phyloP scores from a whole-genome alignment of 169 alveolate species.

The Plasmodium adleri region DNA sequence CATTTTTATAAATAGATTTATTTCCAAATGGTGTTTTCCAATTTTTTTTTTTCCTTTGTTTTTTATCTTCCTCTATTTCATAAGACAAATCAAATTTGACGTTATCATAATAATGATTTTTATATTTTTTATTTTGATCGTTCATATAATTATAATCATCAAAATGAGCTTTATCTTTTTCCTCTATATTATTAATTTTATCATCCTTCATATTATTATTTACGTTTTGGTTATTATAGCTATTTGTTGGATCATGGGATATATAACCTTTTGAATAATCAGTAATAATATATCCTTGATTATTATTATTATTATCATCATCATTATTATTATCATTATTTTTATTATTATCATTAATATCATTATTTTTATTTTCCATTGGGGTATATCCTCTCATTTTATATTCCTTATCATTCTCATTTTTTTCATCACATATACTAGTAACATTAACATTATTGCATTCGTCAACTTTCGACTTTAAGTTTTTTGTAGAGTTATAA shows the following conservation, averaged over 20 bases:
- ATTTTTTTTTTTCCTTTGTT: constrained; percentile 31
- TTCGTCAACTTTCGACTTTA: background rate
- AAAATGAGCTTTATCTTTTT: constrained; percentile 18
- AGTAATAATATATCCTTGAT: background rate
- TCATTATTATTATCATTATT: background rate
- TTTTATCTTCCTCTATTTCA: constrained; percentile 36
- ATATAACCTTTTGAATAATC: background rate
- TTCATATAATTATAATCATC: constrained; percentile 1
- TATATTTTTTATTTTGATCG: constrained; percentile 51
- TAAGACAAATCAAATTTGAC: constrained; percentile 57
- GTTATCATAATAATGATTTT: constrained; percentile 56
- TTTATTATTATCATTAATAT: background rate
- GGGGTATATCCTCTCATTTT: background rate
- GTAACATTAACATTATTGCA: too few relatives aligned
- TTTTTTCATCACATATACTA: background rate
- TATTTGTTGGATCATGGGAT: too few relatives aligned
- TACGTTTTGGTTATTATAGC: background rate
- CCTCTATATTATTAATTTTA: background rate
- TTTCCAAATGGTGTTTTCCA: constrained; percentile 19
- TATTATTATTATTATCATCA: background rate
- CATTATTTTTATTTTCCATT: background rate
- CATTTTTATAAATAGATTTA: constrained; percentile 33
- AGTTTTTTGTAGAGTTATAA: background rate
- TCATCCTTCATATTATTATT: constrained; percentile 16
- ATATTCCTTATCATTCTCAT: background rate